Base-by-base conservation (phyloP, 2,329 filamentous ascomycete species). In the Moelleriella libera region DNA sequence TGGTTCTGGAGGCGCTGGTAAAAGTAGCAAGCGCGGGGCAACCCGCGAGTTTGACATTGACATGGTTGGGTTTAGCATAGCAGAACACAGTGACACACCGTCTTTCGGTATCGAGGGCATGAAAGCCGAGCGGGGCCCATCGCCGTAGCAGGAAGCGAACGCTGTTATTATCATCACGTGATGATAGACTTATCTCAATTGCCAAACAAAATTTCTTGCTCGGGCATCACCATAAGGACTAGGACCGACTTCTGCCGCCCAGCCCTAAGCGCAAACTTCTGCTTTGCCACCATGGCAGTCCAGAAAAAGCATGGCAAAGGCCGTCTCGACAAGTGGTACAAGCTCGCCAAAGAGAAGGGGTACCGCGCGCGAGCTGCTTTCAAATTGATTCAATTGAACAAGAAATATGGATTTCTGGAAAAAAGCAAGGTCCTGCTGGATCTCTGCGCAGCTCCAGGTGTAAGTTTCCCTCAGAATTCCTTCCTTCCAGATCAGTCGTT, bases 231-330 rank as follows among this genome's bases (percentile, higher is more conserved):
- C 21, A 21, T 3, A 21, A 3, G 21, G 21, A 21, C 21, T 21
- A 21, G 21, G 21, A 21, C 21, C 21, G 21, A 21, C 21, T 21
- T 21, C 21, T 21, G 21, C 64, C 8, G 12, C 12, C 8, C 12
- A 37, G 32, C 32, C 8, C 8, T 37, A 8, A 2, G 32, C 32
- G 32, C 32, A 8, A 12, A 37, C 40, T 41, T 41, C 7, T 14
- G n/a, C 7, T 7, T 14, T 21, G 40, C 47, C 51, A 54, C 48
- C 49, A 97, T 97, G 92, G 89, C 87, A 60, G 90, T 97, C 60
- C 88, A 97, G 63, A 96, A 97, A 77, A 97, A 97, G 77, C 85
- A 95, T 71, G 90, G 88, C 70, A 97, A 97, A 72, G 90, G 90
- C 67, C 89, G 90, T 78, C 76, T 96, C 60, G 92, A 98, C 69